Conservation (phyloP, 2,329 filamentous ascomycete species). For the Fusarium gaditjirri region DNA sequence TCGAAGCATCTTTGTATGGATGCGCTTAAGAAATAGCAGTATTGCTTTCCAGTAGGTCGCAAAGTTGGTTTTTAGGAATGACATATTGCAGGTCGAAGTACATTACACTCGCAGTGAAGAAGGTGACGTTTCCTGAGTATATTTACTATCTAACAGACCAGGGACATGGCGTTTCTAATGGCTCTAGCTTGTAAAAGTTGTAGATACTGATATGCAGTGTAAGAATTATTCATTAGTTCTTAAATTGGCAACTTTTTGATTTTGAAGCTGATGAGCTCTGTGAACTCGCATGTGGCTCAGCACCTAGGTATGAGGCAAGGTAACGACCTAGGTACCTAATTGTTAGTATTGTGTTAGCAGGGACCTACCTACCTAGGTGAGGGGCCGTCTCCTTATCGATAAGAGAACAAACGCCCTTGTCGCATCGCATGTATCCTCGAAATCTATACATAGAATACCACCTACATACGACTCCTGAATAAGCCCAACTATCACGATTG, state of each 20-base stretch:
- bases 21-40: slow-evolving; percentile 26
- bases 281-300: not conserved
- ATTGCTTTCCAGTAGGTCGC: slow-evolving; percentile 37
- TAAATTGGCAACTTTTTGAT: not conserved
- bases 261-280: not conserved
- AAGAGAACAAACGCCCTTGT: slow-evolving; percentile 12
- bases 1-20: slow-evolving; percentile 22
- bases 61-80: slow-evolving; percentile 34
- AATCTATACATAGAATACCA: not conserved
- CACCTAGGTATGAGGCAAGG: not conserved
- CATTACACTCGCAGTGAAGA: slow-evolving; percentile 14
- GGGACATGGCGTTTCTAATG: not conserved
- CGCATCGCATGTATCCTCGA: slow-evolving; percentile 1
- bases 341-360: not conserved
- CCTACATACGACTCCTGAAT: not conserved
- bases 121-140: slow-evolving; percentile 18
- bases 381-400: slow-evolving; percentile 32
- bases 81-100: slow-evolving; percentile 32
- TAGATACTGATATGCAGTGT: slow-evolving; percentile 5
- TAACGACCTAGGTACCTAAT: too few relatives aligned
- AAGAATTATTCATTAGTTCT: not conserved
- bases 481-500: not conserved
- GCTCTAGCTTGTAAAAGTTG: slow-evolving; percentile 5
- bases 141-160: not conserved
- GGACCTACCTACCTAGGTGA: not conserved